phyloP scores from a whole-genome alignment of 2,329 filamentous ascomycete species.

The Corynespora cassiicola region DNA sequence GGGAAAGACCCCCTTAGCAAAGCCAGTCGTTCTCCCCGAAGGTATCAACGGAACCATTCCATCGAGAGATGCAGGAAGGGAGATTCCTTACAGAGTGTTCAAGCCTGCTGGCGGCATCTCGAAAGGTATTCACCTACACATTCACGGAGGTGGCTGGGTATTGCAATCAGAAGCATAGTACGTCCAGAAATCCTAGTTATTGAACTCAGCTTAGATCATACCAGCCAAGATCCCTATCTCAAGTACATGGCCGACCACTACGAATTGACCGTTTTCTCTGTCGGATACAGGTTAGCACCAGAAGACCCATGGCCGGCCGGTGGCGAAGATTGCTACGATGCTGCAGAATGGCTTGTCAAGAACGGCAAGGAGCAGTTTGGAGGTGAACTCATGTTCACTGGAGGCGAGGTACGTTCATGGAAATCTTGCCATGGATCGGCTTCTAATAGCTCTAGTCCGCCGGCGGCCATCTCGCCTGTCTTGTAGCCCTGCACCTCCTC shows the following conservation, averaged over 20 bases:
- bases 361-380: slow-evolving; percentile 53
- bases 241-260: slow-evolving; percentile 58
- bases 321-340: slow-evolving; percentile 64
- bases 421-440: too few species aligned
- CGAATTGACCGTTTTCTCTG: slow-evolving; percentile 58
- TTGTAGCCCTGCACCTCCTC: slow-evolving; percentile 57
- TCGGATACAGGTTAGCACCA: slow-evolving; percentile 67
- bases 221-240: slow-evolving; percentile 56
- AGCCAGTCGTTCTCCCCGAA: slow-evolving; percentile 52
- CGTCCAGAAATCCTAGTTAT: slow-evolving; percentile 13
- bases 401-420: slow-evolving; percentile 44
- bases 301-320: slow-evolving; percentile 64
- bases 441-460: slow-evolving; percentile 55
- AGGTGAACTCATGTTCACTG: slow-evolving; percentile 51
- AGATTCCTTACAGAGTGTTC: slow-evolving; percentile 61
- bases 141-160: slow-evolving; percentile 62
- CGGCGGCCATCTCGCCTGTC: slow-evolving; percentile 57
- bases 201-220: neutral
- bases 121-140: slow-evolving; percentile 60
- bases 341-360: slow-evolving; percentile 60
- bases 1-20: slow-evolving; percentile 60
- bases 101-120: slow-evolving; percentile 54
- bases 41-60: slow-evolving; percentile 58
- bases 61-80: slow-evolving; percentile 58
- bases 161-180: slow-evolving; percentile 50